Evolutionary conservation across 352 stramenopile genomes (phyloP), one percentile per base, ranked within the genome.

Genomic region (Blastocystis sp.): DNA sequence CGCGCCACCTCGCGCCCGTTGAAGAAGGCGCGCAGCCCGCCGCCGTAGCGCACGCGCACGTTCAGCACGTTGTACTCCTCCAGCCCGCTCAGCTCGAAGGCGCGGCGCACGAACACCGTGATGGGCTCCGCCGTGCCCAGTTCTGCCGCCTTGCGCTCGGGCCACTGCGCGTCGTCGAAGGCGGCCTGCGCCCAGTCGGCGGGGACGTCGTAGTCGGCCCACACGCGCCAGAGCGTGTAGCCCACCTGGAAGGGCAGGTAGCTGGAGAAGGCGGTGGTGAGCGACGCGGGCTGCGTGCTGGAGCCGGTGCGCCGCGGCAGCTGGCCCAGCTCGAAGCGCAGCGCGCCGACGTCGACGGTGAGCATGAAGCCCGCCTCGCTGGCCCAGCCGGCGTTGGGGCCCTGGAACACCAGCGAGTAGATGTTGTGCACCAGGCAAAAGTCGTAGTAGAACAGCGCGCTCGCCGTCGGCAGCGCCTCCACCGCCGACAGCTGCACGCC

Each of bases 191-290:
- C 19, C 71, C 71, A 81, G 7, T 40, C 56, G 10, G 14, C 52
- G 2, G 34, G 0, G 2, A 41, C 11, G 23, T 52, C 23, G 71
- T 40, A 28, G 21, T 14, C 48, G 10, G 64, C 34, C 64, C 34
- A 41, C 21, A 81, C 52, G 17, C n/a, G 21, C 71, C 71, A 81
- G 11, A 21, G 7, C 1, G n/a, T 53, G n/a, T 64, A 64, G 10
- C 66, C 40, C 11, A 59, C 21, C 56, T 81, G 71, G 59, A 81
- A 81, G 28, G 71, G 71, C 10, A 81, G 71, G 52, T 64, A 81
- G 17, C 43, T 66, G 2, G 71, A 81, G 52, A 81, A 81, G 2
- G 52, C 52, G 28, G 52, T 43, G 17, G 43, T 62, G 38, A 64
- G 21, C 34, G 7, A 23, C 9, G 45, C 38, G 0, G 71, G 71